Evolutionary conservation across 2,329 filamentous ascomycete genomes (phyloP).

Genomic region (Colletotrichum tropicale): DNA sequence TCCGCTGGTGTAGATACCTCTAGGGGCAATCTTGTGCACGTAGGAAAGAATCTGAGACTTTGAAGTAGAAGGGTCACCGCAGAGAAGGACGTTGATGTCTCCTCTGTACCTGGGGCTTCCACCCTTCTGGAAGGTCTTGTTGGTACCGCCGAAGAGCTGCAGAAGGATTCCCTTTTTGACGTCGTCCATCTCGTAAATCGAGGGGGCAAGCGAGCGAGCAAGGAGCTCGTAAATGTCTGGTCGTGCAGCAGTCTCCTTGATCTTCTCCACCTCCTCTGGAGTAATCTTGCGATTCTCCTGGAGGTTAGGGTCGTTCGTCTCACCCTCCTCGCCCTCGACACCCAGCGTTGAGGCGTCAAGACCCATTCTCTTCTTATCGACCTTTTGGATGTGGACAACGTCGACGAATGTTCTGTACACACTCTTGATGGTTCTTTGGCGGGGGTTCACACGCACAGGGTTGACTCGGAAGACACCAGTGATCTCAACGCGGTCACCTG

Average conservation of each 20-base stretch:
- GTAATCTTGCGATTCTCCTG: constrained; percentile 85
- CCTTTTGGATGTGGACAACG: constrained; percentile 93
- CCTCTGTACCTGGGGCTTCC: constrained; percentile 95
- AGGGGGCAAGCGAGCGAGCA: constrained; percentile 87
- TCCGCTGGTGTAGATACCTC: constrained; percentile 81
- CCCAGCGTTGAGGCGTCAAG: constrained; percentile 89
- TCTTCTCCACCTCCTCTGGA: constrained; percentile 88
- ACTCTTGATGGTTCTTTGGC: constrained; percentile 89
- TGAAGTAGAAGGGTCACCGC: constrained; percentile 93
- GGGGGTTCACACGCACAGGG: constrained; percentile 90
- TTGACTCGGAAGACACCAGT: constrained; percentile 97
- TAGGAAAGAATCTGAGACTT: constrained; percentile 96
- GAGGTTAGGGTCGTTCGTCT: constrained; percentile 72
- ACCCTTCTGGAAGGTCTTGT: constrained; percentile 97
- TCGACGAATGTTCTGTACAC: constrained; percentile 99
- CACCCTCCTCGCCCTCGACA: constrained; percentile 70
- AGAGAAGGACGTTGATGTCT: constrained; percentile 96
- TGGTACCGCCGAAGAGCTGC: constrained; percentile 95
- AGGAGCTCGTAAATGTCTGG: constrained; percentile 93
- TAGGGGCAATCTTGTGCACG: constrained; percentile 95
- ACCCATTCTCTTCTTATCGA: constrained; percentile 93
- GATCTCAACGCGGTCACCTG: constrained; percentile 92
- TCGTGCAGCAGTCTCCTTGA: constrained; percentile 78
- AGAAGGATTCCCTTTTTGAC: constrained; percentile 98
- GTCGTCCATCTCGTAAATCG: constrained; percentile 97